A percentile compares a stretch with the other conserved stretches of the same genome.
Conservation (phyloP, 2,329 filamentous ascomycete genomes). For the Exophiala oligosperma region DNA sequence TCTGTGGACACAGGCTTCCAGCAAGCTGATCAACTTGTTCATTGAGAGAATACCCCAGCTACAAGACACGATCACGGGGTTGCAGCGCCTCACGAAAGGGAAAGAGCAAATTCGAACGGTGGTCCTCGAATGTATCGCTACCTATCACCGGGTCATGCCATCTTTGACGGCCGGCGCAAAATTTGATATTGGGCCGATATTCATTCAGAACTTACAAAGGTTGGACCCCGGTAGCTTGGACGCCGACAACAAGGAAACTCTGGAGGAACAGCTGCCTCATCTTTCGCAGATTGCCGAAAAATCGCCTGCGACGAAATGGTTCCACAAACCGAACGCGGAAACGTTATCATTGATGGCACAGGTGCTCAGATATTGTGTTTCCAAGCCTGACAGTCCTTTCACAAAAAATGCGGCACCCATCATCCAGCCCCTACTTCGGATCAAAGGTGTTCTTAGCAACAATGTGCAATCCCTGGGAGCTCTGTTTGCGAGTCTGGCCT, state of each 20-base stretch:
- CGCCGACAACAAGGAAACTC: constrained; percentile 55
- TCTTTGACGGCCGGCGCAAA: constrained; percentile 77
- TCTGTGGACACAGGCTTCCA: constrained; percentile 69
- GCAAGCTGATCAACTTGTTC: constrained; percentile 71
- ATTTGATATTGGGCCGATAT: constrained; percentile 79
- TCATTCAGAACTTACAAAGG: constrained; percentile 67
- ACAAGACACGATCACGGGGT: constrained; percentile 74
- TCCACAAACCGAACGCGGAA: constrained; percentile 63
- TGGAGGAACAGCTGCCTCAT: constrained; percentile 75
- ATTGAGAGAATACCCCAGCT: constrained; percentile 76
- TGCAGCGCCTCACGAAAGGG: constrained; percentile 66
- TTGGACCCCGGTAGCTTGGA: constrained; percentile 52
- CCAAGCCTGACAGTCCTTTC: constrained; percentile 13
- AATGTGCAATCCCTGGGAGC: constrained; percentile 38
- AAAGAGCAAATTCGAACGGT: constrained; percentile 76
- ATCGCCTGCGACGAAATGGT: constrained; percentile 88
- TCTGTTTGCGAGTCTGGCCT: constrained; percentile 40
- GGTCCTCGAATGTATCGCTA: constrained; percentile 71
- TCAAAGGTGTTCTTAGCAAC: constrained; percentile 37
- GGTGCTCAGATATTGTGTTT: constrained; percentile 42
- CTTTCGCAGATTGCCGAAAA: constrained; percentile 76
- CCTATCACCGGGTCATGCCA: constrained; percentile 85
- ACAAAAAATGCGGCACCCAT: constrained; percentile 8
- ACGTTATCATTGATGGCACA: constrained; percentile 41
- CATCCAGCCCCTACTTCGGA: constrained; percentile 5